A percentile compares a stretch with the other conserved stretches of the same genome.
Evolutionary conservation across 495 filamentous ascomycete species (phyloP).

Genomic region (Podospora conica): DNA sequence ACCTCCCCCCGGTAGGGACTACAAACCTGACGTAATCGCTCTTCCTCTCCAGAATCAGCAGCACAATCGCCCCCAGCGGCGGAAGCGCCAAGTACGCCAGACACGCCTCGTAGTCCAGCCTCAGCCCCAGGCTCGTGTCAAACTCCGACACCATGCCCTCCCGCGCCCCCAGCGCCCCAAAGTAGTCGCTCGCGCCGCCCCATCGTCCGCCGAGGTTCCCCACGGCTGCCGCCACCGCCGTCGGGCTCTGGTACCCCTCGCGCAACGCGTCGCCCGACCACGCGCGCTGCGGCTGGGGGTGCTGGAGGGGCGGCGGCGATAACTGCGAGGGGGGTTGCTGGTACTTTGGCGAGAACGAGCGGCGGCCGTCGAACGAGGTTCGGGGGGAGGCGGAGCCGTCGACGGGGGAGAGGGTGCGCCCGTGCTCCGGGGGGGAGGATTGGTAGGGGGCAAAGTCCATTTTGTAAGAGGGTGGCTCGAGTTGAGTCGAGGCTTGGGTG

Average conservation of each 20-base stretch:
- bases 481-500: neutral
- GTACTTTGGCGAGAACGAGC: conserved; percentile 42
- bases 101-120: conserved; percentile 77
- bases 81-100: conserved; percentile 84
- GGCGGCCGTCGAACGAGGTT: conserved; percentile 40
- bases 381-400: conserved; percentile 46
- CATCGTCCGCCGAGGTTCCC: conserved; percentile 1
- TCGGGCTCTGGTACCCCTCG: conserved; percentile 4
- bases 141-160: conserved; percentile 51
- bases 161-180: conserved; percentile 26
- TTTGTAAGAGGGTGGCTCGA: neutral
- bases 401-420: conserved; percentile 63
- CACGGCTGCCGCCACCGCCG: neutral
- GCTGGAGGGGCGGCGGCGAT: conserved; percentile 43
- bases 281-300: conserved; percentile 45
- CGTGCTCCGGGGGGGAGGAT: conserved; percentile 71
- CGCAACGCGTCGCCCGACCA: conserved; percentile 34
- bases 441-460: conserved; percentile 99
- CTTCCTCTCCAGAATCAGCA: conserved; percentile 84
- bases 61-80: conserved; percentile 76
- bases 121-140: conserved; percentile 62
- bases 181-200: conserved; percentile 29
- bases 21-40: conserved; percentile 85
- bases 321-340: conserved; percentile 32
- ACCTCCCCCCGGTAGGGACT: neutral